Evolutionary conservation across 164 flowering plant species (phyloP).

Genomic region (Chimonanthus salicifolius): DNA sequence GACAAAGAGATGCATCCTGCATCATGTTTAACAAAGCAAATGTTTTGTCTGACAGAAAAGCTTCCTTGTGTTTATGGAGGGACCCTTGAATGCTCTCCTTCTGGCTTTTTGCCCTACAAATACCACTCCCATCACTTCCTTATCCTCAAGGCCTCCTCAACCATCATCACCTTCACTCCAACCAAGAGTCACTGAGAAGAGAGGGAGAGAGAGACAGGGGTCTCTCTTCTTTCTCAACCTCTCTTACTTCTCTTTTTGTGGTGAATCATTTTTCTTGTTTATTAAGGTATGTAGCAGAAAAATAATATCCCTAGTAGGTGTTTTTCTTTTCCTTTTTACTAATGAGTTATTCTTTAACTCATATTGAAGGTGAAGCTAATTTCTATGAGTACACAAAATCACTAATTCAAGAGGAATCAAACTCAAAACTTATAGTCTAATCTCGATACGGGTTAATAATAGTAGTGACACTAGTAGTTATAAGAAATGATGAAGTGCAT

Average conservation of each 20-base stretch:
- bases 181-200: neutral
- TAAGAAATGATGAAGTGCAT: too few species aligned
- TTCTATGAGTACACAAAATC: too few species aligned
- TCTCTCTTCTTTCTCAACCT: neutral
- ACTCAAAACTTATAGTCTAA: too few species aligned
- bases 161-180: constrained; percentile 13
- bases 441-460: too few species aligned
- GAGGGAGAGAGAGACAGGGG: constrained; percentile 1
- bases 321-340: too few species aligned
- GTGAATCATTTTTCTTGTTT: neutral
- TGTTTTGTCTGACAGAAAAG: neutral
- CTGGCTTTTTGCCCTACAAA: constrained; percentile 37
- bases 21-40: neutral
- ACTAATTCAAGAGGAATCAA: too few species aligned
- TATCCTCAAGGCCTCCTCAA: constrained; percentile 18
- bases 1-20: neutral
- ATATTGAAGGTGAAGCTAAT: neutral
- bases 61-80: constrained; percentile 21
- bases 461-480: too few species aligned
- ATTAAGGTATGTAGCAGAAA: neutral
- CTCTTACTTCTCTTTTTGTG: neutral
- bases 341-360: too few species aligned
- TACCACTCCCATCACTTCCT: constrained; percentile 23
- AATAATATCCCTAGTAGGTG: neutral
- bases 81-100: constrained; percentile 32